phyloP scores from a whole-genome alignment of 2,329 filamentous ascomycete species.

The Nakataea oryzae region DNA sequence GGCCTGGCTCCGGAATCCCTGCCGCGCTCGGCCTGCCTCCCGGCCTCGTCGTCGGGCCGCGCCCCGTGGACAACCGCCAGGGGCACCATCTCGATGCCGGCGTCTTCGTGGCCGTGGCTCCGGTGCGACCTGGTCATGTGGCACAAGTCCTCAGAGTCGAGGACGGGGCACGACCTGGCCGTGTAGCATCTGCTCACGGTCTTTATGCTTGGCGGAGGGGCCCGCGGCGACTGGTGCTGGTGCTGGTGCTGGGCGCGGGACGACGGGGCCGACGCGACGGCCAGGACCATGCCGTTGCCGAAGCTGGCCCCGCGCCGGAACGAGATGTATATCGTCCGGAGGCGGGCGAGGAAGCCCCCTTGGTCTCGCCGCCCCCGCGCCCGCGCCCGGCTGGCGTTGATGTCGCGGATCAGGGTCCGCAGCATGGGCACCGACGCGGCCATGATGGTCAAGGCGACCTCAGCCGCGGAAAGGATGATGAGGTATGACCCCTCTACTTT shows the following conservation, averaged over 20 bases:
- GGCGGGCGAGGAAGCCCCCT: neutral
- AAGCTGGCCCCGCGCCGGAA: neutral
- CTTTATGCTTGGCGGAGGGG: neutral
- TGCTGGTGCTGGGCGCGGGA: neutral
- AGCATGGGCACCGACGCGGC: conserved; percentile 19
- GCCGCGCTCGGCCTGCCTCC: neutral
- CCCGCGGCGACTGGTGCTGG: no score
- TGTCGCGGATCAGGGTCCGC: conserved; percentile 12
- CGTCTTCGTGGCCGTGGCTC: no score
- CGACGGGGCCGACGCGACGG: no score
- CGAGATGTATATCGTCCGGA: neutral
- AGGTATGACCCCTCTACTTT: neutral
- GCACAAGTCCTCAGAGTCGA: no score
- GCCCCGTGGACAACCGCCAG: no score
- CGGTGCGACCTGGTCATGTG: neutral
- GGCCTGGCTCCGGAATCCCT: neutral
- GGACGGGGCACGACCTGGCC: no score
- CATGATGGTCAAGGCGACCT: conserved; percentile 19
- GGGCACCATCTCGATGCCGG: neutral
- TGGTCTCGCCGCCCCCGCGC: neutral
- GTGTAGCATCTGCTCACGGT: neutral
- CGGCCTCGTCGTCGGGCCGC: neutral
- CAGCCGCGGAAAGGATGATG: conserved; percentile 9
- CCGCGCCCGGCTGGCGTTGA: neutral
- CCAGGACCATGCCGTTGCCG: no score